Conservation (phyloP, 768 basidiomycete species). For the Trametes punicea region DNA sequence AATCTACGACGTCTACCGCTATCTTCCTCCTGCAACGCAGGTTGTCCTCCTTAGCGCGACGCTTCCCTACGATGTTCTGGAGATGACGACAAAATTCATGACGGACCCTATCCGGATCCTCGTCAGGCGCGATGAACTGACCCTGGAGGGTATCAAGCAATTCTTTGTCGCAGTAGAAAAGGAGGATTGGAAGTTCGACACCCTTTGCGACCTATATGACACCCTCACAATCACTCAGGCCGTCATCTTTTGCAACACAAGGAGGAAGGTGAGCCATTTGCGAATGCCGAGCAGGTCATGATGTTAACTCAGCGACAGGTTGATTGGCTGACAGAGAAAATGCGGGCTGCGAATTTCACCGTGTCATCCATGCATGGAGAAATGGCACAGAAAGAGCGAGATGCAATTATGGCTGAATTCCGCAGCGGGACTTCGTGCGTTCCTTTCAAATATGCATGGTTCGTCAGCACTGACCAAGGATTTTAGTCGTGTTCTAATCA, state of each 20-base stretch:
- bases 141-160: constrained; percentile 93
- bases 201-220: constrained; percentile 95
- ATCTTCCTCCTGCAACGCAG: constrained; percentile 95
- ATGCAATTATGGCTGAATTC: constrained; percentile 97
- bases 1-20: constrained; percentile 98
- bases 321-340: constrained; percentile 98
- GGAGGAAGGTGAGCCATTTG: constrained; percentile 73
- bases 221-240: constrained; percentile 99
- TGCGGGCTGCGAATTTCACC: constrained; percentile 98
- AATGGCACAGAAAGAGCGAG: constrained; percentile 94
- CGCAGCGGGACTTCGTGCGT: constrained; percentile 86
- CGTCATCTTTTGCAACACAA: constrained; percentile 98
- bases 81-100: constrained; percentile 99
- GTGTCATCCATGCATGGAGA: constrained; percentile 96
- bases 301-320: constrained; percentile 47
- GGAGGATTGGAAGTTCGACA: constrained; percentile 99
- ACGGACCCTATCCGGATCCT: constrained; percentile 97
- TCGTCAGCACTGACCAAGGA: background rate
- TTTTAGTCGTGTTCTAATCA: constrained; percentile 83
- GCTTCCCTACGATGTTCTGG: constrained; percentile 92
- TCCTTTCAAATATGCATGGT: background rate
- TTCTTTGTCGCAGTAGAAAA: constrained; percentile 99
- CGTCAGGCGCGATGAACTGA: constrained; percentile 99
- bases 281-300: background rate
- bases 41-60: constrained; percentile 96